These are phyloP conservation scores for Abrus precatorius DNA, from an alignment of 306 rosid genomes.

Conservation along the genomic window DNA sequence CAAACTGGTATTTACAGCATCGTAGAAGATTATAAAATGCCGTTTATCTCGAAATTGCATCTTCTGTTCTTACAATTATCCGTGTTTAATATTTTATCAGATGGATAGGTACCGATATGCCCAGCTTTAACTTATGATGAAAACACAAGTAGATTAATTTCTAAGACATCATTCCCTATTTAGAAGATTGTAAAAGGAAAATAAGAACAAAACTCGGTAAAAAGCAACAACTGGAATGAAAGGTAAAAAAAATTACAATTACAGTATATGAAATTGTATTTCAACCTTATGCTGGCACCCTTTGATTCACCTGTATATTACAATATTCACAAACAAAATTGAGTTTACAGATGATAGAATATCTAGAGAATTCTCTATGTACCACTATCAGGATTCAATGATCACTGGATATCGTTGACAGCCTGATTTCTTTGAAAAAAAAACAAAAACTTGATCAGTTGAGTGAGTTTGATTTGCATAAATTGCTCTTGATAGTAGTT, in stretches of 20 bases:
- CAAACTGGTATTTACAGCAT: background rate
- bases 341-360: slow-evolving; percentile 50
- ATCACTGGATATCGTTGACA: slow-evolving; percentile 40
- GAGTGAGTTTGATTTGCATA: slow-evolving; percentile 38
- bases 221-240: slow-evolving; percentile 32
- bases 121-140: background rate
- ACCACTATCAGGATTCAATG: slow-evolving; percentile 47
- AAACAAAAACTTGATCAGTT: slow-evolving; percentile 52
- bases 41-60: background rate
- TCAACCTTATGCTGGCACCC: slow-evolving; percentile 50
- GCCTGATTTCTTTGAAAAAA: slow-evolving; percentile 28
- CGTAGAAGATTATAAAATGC: background rate
- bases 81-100: background rate
- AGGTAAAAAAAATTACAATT: slow-evolving; percentile 33
- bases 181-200: slow-evolving; percentile 21
- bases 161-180: slow-evolving; percentile 6
- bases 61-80: background rate
- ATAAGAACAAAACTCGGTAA: slow-evolving; percentile 2
- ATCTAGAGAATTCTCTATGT: slow-evolving; percentile 47
- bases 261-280: slow-evolving; percentile 26
- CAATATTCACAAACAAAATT: slow-evolving; percentile 67
- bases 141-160: slow-evolving; percentile 32
- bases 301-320: slow-evolving; percentile 57
- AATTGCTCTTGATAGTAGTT: slow-evolving; percentile 44
- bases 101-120: background rate